phyloP scores from a whole-genome alignment of 148 eudicot genomes.

The Persicaria tinctoria region DNA sequence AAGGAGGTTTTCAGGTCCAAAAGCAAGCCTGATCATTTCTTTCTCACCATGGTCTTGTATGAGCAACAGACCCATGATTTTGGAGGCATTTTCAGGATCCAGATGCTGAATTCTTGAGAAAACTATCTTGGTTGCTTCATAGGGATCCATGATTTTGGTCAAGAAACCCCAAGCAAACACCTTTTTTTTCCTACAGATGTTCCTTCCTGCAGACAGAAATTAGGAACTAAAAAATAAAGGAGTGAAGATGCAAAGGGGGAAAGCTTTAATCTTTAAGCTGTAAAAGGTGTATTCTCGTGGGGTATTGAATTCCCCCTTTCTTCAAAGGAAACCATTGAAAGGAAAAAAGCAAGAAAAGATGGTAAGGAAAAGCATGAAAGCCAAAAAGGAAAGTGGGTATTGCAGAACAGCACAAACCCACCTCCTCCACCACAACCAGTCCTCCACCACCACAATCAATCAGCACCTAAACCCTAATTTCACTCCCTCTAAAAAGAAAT shows the following conservation, averaged over 20 bases:
- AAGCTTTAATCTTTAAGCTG: neutral
- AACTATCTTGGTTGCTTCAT: slow-evolving; percentile 30
- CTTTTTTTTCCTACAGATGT: neutral
- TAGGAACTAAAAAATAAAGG: neutral
- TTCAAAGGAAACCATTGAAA: slow-evolving; percentile 4
- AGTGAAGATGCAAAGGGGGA: neutral
- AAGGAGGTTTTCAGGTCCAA: slow-evolving; percentile 27
- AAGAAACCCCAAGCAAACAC: neutral
- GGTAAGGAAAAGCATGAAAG: neutral
- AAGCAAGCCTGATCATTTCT: slow-evolving; percentile 33
- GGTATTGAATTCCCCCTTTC: neutral
- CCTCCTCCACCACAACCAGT: neutral
- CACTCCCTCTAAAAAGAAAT: neutral
- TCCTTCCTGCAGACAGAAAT: neutral
- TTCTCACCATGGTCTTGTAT: slow-evolving; percentile 26
- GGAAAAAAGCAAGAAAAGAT: neutral
- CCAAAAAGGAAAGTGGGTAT: neutral
- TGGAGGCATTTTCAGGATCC: slow-evolving; percentile 36
- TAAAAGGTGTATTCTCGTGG: slow-evolving; percentile 16
- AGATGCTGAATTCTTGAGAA: slow-evolving; percentile 27
- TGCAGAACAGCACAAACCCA: slow-evolving; percentile 7
- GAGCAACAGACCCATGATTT: slow-evolving; percentile 30
- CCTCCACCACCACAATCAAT: neutral
- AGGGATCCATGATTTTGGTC: slow-evolving; percentile 20
- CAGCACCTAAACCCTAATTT: too few species aligned